Evolutionary conservation across 2,329 filamentous ascomycete genomes (phyloP), one percentile per base, ranked within the genome.

Genomic region (Penicillium sp.): DNA sequence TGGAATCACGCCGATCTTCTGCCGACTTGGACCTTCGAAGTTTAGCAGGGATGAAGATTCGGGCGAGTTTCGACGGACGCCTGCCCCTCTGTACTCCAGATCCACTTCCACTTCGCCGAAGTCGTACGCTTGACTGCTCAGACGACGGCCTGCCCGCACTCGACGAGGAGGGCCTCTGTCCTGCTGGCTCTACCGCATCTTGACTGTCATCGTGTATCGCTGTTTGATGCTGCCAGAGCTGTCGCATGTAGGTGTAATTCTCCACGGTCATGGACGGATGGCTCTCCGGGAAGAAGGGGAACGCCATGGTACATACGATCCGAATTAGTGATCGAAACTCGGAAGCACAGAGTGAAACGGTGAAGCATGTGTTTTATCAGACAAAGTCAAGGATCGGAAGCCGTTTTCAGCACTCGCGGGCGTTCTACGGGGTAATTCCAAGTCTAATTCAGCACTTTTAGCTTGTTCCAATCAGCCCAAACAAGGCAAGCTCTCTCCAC

Each of bases 171-270:
- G 35, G n/a, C 19, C 19, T 56, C 38, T 56, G 53, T 29, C 31
- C 31, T 54, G 30, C 23, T 15, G 15, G 15, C n/a, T 41, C 31
- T 44, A n/a, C 30, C 30, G 26, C 30, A 31, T 49, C 46, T 49
- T 49, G 46, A 9, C 38, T 11, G n/a, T 35, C 8, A 8, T 53
- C 50, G 11, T 30, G 35, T 8, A 53, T 31, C 35, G 9, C n/a
- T 35, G 13, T 26, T 55, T 56, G 53, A 29, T 31, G 21, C 52
- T 44, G 35, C 3, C 31, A 55, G 4, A 56, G 53, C 53, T 29
- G 53, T 56, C 41, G 53, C 53, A 56, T 56, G 41, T 56, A 56
- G 47, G 53, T 21, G 38, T 56, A 56, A 7, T 56, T 46, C 30
- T 48, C 41, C 5, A 56, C 53, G 38, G 21, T 56, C 41, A 56